A percentile compares a stretch with the other conserved stretches of the same genome.
Evolutionary conservation across 2,329 filamentous ascomycete species (phyloP).

Genomic region (Ambrosiella cleistominuta): DNA sequence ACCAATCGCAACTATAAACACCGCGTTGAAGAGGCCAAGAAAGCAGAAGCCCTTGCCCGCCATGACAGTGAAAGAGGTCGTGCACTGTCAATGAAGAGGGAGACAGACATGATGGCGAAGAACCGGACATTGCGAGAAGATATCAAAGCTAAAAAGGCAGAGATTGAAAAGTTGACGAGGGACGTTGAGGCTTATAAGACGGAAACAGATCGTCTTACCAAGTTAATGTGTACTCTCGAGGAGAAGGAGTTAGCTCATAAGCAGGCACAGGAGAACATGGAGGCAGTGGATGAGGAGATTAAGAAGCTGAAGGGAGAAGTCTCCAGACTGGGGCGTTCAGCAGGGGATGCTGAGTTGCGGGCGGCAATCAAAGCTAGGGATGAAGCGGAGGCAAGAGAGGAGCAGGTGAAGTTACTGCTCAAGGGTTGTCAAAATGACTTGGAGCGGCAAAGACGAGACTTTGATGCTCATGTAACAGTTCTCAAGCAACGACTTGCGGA

Average conservation of each 20-base stretch:
- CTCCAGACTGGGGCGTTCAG: constrained; percentile 38
- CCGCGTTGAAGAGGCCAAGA: constrained; percentile 55
- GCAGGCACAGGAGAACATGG: constrained; percentile 45
- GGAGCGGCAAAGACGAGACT: constrained; percentile 20
- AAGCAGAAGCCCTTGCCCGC: constrained; percentile 49
- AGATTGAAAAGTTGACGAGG: constrained; percentile 37
- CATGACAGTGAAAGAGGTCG: constrained; percentile 57
- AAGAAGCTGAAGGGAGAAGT: constrained; percentile 42
- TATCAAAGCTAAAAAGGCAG: constrained; percentile 43
- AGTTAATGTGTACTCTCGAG: constrained; percentile 50
- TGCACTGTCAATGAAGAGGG: constrained; percentile 60
- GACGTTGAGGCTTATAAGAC: constrained; percentile 39
- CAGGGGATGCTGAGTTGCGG: constrained; percentile 43
- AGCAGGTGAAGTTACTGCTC: constrained; percentile 41
- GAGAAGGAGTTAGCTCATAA: constrained; percentile 46
- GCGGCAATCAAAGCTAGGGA: constrained; percentile 39
- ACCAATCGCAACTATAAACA: constrained; percentile 57
- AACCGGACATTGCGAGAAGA: constrained; percentile 50
- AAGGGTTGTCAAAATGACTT: constrained; percentile 31
- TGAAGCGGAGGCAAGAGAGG: constrained; percentile 39
- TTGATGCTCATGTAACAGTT: not conserved
- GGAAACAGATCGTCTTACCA: constrained; percentile 47
- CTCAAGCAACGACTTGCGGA: not conserved
- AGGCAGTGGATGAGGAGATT: constrained; percentile 43
- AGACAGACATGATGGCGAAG: constrained; percentile 51